These are phyloP conservation scores for Schizopora paradoxa DNA, from an alignment of 1,284 basidiomycete genomes.

Conservation along the genomic window DNA sequence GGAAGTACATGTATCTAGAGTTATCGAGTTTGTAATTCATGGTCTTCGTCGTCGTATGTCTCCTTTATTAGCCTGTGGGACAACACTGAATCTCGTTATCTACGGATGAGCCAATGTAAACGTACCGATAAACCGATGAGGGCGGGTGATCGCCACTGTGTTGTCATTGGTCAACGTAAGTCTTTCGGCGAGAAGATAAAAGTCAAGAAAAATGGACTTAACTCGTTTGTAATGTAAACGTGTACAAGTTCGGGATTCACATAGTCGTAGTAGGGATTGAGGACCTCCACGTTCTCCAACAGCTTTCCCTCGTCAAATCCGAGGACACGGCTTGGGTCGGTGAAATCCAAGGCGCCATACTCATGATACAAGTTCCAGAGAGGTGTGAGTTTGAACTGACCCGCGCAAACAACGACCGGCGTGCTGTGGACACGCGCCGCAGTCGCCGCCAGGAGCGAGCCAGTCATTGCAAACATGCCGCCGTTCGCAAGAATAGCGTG, in stretches of 20 bases:
- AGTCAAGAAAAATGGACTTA: slow-evolving; percentile 33
- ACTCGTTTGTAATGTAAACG: slow-evolving; percentile 97
- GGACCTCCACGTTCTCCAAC: slow-evolving; percentile 81
- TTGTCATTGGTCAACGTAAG: too few relatives aligned
- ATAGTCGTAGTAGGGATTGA: slow-evolving; percentile 94
- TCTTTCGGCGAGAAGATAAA: slow-evolving; percentile 11
- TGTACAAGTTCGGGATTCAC: slow-evolving; percentile 89
- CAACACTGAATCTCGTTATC: slow-evolving; percentile 16
- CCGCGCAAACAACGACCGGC: slow-evolving; percentile 91
- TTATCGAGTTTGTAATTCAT: slow-evolving; percentile 55
- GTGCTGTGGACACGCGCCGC: slow-evolving; percentile 92
- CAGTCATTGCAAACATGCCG: slow-evolving; percentile 86
- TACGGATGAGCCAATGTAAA: slow-evolving; percentile 5
- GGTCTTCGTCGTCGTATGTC: slow-evolving; percentile 88
- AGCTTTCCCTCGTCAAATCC: slow-evolving; percentile 75
- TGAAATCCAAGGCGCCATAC: slow-evolving; percentile 82
- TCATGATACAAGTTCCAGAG: slow-evolving; percentile 91
- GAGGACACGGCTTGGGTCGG: slow-evolving; percentile 78
- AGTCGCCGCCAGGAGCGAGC: slow-evolving; percentile 78
- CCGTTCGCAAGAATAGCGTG: slow-evolving; percentile 95
- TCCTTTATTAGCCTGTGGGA: slow-evolving; percentile 77
- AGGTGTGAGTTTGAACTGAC: slow-evolving; percentile 94
- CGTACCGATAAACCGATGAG: slow-evolving; percentile 81
- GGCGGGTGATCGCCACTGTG: slow-evolving; percentile 88
- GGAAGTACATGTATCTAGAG: slow-evolving; percentile 2